These are phyloP conservation scores for Marchantia paleacea DNA, from an alignment of 225 moss, liverwort and hornwort species.

Conservation along the genomic window DNA sequence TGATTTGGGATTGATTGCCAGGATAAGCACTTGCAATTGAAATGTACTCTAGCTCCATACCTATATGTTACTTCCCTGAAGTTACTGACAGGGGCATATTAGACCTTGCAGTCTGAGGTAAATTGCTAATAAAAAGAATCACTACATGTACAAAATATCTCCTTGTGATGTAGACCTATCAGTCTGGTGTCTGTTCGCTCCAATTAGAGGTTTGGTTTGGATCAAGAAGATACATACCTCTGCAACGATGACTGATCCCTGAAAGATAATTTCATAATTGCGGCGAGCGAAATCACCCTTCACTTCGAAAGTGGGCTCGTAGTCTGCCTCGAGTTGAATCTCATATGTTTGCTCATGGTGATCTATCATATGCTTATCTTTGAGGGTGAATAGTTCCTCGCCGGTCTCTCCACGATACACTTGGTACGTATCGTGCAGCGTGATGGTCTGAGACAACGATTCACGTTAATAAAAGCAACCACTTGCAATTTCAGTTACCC, in stretches of 20 bases:
- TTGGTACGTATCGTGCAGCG: conserved; percentile 4
- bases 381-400: background rate
- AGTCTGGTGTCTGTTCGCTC: too few species aligned
- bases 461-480: background rate
- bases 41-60: too few species aligned
- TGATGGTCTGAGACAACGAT: background rate
- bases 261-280: conserved; percentile 23
- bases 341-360: conserved; percentile 17
- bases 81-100: too few species aligned
- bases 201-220: too few species aligned
- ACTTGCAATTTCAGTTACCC: too few species aligned
- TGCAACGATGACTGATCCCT: conserved; percentile 17
- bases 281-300: conserved; percentile 37
- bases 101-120: too few species aligned
- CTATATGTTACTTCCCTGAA: background rate
- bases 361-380: conserved; percentile 5
- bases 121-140: background rate
- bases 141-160: too few species aligned
- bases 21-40: too few species aligned
- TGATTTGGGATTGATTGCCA: too few species aligned
- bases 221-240: conserved; percentile 15
- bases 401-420: background rate
- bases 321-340: background rate
- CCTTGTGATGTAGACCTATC: too few species aligned
- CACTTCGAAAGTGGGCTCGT: conserved; percentile 9